phyloP scores from a whole-genome alignment of 2,329 filamentous ascomycete genomes.

The Penicillium sp. region DNA sequence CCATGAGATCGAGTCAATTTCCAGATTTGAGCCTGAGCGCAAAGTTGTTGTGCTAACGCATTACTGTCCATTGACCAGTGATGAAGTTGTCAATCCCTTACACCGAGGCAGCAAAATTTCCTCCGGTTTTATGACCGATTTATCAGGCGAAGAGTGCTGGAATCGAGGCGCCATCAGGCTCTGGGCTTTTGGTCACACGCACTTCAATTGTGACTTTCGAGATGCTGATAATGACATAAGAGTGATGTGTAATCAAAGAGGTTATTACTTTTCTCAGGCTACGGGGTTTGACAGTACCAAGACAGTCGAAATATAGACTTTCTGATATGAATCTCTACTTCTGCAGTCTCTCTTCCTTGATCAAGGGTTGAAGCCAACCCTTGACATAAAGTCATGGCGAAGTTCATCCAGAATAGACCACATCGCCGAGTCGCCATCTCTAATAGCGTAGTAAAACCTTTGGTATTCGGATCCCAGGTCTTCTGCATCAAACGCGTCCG shows the following conservation, averaged over 20 bases:
- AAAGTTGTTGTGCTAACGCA: conserved; percentile 1
- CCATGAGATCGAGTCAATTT: conserved; percentile 6
- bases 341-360: too few relatives aligned
- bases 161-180: conserved; percentile 29
- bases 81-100: conserved; percentile 20
- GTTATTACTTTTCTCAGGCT: conserved; percentile 24
- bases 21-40: conserved; percentile 7
- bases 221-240: conserved; percentile 17
- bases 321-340: too few relatives aligned
- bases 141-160: conserved; percentile 36
- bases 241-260: conserved; percentile 38
- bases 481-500: conserved; percentile 20
- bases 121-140: conserved; percentile 38
- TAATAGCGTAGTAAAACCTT: too few relatives aligned
- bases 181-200: conserved; percentile 39
- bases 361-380: too few relatives aligned
- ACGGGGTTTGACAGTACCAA: too few relatives aligned
- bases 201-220: conserved; percentile 39
- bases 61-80: conserved; percentile 5
- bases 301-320: too few relatives aligned
- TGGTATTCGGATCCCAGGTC: too few relatives aligned
- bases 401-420: too few relatives aligned
- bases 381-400: too few relatives aligned
- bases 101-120: conserved; percentile 22
- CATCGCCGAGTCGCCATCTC: too few relatives aligned